phyloP scores from a whole-genome alignment of 2,329 filamentous ascomycete species.

The Diaporthe ilicicola region DNA sequence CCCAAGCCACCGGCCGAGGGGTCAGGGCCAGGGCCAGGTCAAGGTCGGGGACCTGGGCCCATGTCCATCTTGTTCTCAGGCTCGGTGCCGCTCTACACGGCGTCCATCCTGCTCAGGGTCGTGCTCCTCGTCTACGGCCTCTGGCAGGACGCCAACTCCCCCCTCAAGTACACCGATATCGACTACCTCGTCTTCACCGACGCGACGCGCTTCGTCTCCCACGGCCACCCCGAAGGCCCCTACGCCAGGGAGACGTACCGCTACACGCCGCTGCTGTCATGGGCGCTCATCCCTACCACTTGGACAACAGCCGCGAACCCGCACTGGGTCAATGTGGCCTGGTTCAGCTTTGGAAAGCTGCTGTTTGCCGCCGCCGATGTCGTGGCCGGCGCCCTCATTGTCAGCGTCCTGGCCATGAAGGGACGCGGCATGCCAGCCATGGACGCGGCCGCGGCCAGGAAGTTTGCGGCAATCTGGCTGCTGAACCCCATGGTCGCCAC shows the following conservation, averaged over 20 bases:
- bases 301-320: conserved; percentile 49
- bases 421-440: conserved; percentile 48
- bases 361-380: conserved; percentile 87
- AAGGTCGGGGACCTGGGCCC: not conserved
- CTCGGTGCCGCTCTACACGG: conserved; percentile 61
- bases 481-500: conserved; percentile 98
- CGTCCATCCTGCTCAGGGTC: conserved; percentile 72
- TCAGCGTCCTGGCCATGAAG: conserved; percentile 47
- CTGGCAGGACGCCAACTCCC: conserved; percentile 90
- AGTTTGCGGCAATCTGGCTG: conserved; percentile 88
- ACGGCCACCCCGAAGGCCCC: conserved; percentile 67
- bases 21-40: not conserved
- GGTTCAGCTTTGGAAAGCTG: conserved; percentile 87
- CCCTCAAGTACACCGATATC: conserved; percentile 98
- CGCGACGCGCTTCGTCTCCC: conserved; percentile 79
- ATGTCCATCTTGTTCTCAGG: conserved; percentile 46
- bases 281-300: conserved; percentile 85
- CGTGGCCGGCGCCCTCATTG: conserved; percentile 82
- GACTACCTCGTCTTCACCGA: conserved; percentile 99
- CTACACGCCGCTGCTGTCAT: conserved; percentile 93
- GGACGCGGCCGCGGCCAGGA: conserved; percentile 65
- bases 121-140: conserved; percentile 85
- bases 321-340: conserved; percentile 42
- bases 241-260: conserved; percentile 94
- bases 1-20: not conserved